Evolutionary conservation across 2,329 filamentous ascomycete species (phyloP), one percentile per base, ranked within the genome.

Genomic region (Iodosphaeria phyllophila): DNA sequence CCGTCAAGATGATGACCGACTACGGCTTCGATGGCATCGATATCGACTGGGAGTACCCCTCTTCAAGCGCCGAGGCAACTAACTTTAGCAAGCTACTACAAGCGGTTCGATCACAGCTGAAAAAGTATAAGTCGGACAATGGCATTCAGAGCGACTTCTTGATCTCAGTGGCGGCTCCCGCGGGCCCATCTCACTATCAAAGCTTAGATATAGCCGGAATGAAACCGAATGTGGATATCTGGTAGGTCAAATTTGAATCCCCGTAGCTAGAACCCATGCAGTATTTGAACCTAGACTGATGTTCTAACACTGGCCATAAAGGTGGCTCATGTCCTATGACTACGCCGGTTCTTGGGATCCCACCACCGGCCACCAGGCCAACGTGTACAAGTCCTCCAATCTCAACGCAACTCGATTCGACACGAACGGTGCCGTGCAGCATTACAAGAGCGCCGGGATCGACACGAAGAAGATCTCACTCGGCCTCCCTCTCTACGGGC

Each of bases 401-500:
- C 58, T 64, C 0, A 33, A 41, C 2, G 55, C 58, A 15, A 86
- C 78, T 2, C 74, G 74, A 6, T 77, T 74, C 51, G 74, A 59
- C 51, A 75, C 73, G 3, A 56, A 75, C 24, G 50, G 55, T 18
- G 77, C 77, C 4, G 51, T 91, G 14, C 43, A 53, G 6, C 64
- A 64, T 37, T 83, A 83, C 48, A 47, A 66, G 8, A 40, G 52
- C 4, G 52, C 58, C 8, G 70, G 69, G 6, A 58, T 89, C 6
- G 37, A 58, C 0, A 34, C 66, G 0, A 42, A 50, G 24, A 86
- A 84, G 48, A 66, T 91, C 25, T 60, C 78, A 5, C 48, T 89
- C 16, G 79, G 79, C 1, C 63, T 86, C 51, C 77, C 80, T 0
- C 56, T 89, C 1, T 89, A 86, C 41, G 80, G 79, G 1, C 71